Base-by-base conservation (phyloP, 768 basidiomycete species). In the Candolleomyces aberdarensis region DNA sequence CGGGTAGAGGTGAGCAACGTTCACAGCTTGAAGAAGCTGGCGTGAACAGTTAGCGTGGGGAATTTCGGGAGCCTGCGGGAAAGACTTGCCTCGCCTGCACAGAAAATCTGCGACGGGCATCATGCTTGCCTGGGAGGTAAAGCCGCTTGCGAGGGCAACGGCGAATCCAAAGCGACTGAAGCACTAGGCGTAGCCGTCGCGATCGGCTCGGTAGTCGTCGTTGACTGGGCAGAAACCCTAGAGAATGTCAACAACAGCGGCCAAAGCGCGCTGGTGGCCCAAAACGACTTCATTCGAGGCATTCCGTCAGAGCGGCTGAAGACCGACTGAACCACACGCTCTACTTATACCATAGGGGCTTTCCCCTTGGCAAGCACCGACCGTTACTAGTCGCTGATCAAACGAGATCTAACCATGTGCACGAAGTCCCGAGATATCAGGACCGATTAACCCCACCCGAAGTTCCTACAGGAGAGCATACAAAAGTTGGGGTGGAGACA, bases 11-110 rank as follows among this genome's bases (percentile, higher is more conserved):
- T 80, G 71, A 0, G 94, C 92, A 62, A 96, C 66, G 70, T 94
- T 89, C 62, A 96, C 86, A 0, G 91, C 89, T 83, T 96, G 94
- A 26, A 97, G 78, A 9, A 94, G 68, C 91, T 93, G 66, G 7
- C 39, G 40, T 46, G 66, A 60, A 51, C 57, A 66, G 26, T 52
- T 58, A 57, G 59, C 63, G 58, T 36, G 66, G 62, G 57, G 26
- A 51, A 58, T 14, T 11, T 41, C 26, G 51, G 20, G 58, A 61
- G 47, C 59, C 22, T 47, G 56, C 41, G 17, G 56, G 61, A 53
- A 50, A 22, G 29, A 78, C 87, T 62, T 68, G 92, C 92, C 26
- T 80, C 58, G 40, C 93, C 93, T 2, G 91, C 80, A 69, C 92
- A 94, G 74, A 92, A 94, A 57, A 94, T 92, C 56, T 88, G 73